Evolutionary conservation across 2,329 filamentous ascomycete genomes (phyloP), one percentile per base, ranked within the genome.

Genomic region (Aspergillus sergii): DNA sequence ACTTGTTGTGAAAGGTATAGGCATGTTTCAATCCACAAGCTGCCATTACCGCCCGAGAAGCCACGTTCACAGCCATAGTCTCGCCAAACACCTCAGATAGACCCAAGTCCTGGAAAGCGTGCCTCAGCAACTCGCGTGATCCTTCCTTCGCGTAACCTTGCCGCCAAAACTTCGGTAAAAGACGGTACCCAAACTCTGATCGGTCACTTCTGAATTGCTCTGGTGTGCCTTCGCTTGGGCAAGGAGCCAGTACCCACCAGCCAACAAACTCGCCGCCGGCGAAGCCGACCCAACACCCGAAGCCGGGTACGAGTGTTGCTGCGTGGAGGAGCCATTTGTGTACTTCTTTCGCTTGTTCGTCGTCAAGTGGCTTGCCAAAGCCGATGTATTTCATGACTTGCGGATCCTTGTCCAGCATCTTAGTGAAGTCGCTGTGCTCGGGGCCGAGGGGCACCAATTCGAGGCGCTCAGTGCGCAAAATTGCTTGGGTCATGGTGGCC

Each of bases 81-180:
- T 66, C 64, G 23, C 64, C 64, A 61, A 61, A 57, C 10, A 63
- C 64, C 51, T 66, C 64, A 3, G 21, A n/a, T 14, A 66, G 51
- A 12, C 64, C 64, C 21, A 66, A 59, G 23, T 63, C 64, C 32
- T 54, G 41, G 48, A 66, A 66, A 1, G 58, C 61, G 46, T 66
- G 59, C 19, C 59, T 41, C 14, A 66, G 14, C 11, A 66, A 9
- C 58, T 64, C 64, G 19, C 46, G 56, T 1, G 55, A 58, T 32
- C 64, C 64, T 23, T 66, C 64, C 45, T 63, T 66, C 21, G 61
- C 64, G 45, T 61, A 66, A n/a, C 64, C 64, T 19, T 64, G 51
- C 16, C 64, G 36, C 64, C 64, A 66, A 10, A 59, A 61, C 23
- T 60, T 36, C 43, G 43, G 59, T 19, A 57, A 58, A 23, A 66